Percentiles rank a stretch among this genome's conserved stretches.
These are phyloP conservation scores for Cornus kousa DNA, from an alignment of 148 eudicot genomes.

Conservation along the genomic window DNA sequence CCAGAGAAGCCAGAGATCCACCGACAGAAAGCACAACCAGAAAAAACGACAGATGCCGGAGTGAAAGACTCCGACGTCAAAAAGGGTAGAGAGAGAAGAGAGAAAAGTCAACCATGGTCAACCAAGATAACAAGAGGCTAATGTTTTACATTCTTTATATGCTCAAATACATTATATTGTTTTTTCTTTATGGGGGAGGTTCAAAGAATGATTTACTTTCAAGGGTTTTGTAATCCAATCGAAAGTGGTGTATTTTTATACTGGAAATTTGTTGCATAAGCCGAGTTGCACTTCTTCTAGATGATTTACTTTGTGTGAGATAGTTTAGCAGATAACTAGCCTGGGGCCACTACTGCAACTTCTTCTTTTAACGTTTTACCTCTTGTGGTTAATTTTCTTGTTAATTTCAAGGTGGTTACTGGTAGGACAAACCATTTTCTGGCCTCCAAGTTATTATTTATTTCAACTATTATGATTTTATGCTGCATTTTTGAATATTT, in stretches of 20 bases:
- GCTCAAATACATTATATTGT: not conserved
- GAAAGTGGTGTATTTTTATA: not conserved
- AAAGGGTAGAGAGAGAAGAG: too few species aligned
- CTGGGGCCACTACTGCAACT: not conserved
- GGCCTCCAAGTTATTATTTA: not conserved
- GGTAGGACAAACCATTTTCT: not conserved
- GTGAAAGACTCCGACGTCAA: too few species aligned
- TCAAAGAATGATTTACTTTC: not conserved
- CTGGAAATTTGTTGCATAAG: not conserved
- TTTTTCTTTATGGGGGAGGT: not conserved
- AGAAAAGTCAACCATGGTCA: too few species aligned
- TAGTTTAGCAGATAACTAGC: not conserved
- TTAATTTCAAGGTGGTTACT: not conserved
- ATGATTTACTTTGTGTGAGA: not conserved
- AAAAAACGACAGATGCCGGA: too few species aligned
- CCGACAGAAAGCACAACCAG: too few species aligned
- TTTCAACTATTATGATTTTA: not conserved
- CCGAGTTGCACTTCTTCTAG: not conserved
- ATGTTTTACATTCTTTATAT: not conserved
- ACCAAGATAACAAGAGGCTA: too few species aligned
- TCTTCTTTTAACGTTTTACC: not conserved
- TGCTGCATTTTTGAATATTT: not conserved
- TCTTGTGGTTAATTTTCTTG: not conserved
- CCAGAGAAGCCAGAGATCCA: too few species aligned
- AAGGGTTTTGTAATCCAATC: not conserved